A percentile compares a stretch with the other conserved stretches of the same genome.
Conservation (phyloP, 2,329 filamentous ascomycete species). For the Mycosphaerella sp. region DNA sequence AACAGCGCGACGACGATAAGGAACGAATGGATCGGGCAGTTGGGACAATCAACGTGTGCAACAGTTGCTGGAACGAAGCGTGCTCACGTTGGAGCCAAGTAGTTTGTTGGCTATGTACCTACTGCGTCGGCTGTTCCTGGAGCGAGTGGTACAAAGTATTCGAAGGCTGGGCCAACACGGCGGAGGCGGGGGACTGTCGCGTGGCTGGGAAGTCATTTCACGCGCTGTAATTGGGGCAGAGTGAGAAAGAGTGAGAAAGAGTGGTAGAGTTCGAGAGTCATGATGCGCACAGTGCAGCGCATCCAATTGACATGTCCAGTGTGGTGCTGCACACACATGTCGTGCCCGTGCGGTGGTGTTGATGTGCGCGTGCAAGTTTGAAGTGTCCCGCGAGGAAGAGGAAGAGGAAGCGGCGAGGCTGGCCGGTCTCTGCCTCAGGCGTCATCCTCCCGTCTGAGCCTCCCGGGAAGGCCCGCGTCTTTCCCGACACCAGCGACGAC, state of each 20-base stretch:
- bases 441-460: background rate
- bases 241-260: background rate
- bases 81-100: background rate
- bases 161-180: conserved; percentile 1
- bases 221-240: background rate
- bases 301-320: background rate
- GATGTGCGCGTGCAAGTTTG: background rate
- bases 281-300: background rate
- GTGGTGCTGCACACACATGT: background rate
- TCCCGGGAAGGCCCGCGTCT: conserved; percentile 1
- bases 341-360: background rate
- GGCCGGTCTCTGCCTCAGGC: background rate
- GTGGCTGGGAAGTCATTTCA: conserved; percentile 4
- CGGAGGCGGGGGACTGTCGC: background rate
- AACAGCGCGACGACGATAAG: conserved; percentile 5
- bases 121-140: too few species aligned
- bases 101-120: background rate
- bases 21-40: conserved; percentile 4
- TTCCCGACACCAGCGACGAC: conserved; percentile 1
- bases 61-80: conserved; percentile 1
- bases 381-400: too few species aligned
- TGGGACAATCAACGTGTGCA: conserved; percentile 2
- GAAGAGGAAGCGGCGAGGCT: background rate
- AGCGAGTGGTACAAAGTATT: background rate
- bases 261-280: background rate